phyloP scores from a whole-genome alignment of 306 rosid genomes.

The Vicia faba region DNA sequence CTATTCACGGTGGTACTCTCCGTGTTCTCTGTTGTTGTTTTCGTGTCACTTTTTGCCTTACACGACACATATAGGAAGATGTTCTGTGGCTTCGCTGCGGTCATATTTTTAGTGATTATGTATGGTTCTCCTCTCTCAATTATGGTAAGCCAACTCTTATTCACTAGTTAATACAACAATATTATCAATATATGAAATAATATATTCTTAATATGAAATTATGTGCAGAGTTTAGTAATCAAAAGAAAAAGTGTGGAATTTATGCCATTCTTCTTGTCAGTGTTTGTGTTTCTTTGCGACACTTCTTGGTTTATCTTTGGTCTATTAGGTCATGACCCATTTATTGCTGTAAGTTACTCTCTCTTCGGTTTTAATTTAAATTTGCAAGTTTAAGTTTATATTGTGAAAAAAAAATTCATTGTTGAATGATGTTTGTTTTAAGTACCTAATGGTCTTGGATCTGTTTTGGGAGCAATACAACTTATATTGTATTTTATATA shows the following conservation, averaged over 20 bases:
- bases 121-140: conserved; percentile 88
- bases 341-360: conserved; percentile 58
- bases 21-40: conserved; percentile 58
- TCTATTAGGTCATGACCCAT: conserved; percentile 82
- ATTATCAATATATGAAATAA: neutral
- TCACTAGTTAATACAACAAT: neutral
- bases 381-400: neutral
- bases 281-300: conserved; percentile 86
- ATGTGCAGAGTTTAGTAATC: conserved; percentile 77
- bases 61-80: conserved; percentile 56
- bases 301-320: conserved; percentile 89
- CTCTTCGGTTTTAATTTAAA: neutral
- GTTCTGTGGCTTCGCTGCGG: conserved; percentile 74
- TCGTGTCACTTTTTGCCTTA: conserved; percentile 71
- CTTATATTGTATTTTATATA: conserved; percentile 72
- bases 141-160: conserved; percentile 57
- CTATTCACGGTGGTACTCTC: conserved; percentile 52
- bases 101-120: conserved; percentile 83
- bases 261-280: conserved; percentile 89
- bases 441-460: conserved; percentile 77
- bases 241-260: conserved; percentile 82
- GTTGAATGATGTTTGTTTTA: conserved; percentile 12
- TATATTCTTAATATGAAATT: neutral
- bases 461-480: conserved; percentile 68
- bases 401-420: neutral